Evolutionary conservation across 208 protist genomes (phyloP).

Genomic region (Trypanosoma mega): DNA sequence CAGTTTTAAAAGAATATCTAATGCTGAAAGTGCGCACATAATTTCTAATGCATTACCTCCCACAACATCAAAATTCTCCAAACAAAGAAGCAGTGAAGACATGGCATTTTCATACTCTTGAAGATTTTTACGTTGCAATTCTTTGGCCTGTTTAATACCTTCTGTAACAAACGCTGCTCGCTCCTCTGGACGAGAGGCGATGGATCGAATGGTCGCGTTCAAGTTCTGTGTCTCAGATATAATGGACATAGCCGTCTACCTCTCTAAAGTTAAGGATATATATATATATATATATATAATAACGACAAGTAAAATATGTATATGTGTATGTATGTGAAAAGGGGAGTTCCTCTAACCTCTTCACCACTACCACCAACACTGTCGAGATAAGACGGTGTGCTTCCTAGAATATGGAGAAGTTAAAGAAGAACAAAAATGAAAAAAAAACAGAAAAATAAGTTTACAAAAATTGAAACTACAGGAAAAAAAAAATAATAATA

Average conservation of each 20-base stretch:
- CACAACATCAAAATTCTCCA: slow-evolving; percentile 78
- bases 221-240: slow-evolving; percentile 25
- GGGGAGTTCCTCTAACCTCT: too few relatives aligned
- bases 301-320: too few relatives aligned
- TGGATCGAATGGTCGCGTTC: slow-evolving; percentile 40
- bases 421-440: too few relatives aligned
- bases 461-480: too few relatives aligned
- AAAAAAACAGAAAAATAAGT: too few relatives aligned
- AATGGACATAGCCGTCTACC: slow-evolving; percentile 23
- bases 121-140: slow-evolving; percentile 65
- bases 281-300: not conserved
- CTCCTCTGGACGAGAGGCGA: slow-evolving; percentile 37
- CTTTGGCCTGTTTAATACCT: slow-evolving; percentile 60
- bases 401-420: too few relatives aligned
- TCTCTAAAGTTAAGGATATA: not conserved
- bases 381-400: too few relatives aligned
- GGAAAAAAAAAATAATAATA: too few relatives aligned
- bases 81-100: slow-evolving; percentile 57
- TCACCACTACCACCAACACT: too few relatives aligned
- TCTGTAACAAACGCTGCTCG: slow-evolving; percentile 52
- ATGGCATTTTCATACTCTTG: slow-evolving; percentile 74
- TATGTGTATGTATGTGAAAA: too few relatives aligned
- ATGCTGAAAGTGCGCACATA: slow-evolving; percentile 68
- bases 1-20: slow-evolving; percentile 72
- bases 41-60: slow-evolving; percentile 50